Evolutionary conservation across 1,284 basidiomycete genomes (phyloP).

Genomic region (Cryptococcus sp.): DNA sequence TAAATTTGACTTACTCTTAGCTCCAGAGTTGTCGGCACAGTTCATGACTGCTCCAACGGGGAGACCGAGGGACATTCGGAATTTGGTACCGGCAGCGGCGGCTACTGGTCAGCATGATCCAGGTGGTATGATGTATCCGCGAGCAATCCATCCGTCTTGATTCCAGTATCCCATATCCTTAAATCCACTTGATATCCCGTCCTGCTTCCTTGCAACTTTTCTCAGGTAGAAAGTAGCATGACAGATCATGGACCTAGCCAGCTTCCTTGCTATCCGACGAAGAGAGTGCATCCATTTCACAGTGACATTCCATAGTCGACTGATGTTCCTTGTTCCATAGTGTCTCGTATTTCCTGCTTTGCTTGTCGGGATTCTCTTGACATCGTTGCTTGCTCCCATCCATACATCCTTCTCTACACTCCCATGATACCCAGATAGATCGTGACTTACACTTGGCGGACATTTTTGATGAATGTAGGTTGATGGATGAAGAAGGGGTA

Average conservation of each 20-base stretch:
- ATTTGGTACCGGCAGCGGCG: conserved; percentile 80
- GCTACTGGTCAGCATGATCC: conserved; percentile 28
- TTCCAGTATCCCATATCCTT: not conserved
- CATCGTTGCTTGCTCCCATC: not conserved
- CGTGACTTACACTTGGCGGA: conserved; percentile 39
- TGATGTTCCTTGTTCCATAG: not conserved
- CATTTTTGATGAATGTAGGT: conserved; percentile 21
- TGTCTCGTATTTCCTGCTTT: not conserved
- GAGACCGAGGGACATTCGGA: conserved; percentile 89
- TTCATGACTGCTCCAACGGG: conserved; percentile 98
- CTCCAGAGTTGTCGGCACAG: conserved; percentile 99
- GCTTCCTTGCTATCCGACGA: too few species aligned
- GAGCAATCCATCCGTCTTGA: not conserved
- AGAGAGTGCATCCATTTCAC: too few species aligned
- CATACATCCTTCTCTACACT: not conserved
- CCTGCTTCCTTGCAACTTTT: too few species aligned
- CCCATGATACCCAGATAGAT: not conserved
- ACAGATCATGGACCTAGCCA: too few species aligned
- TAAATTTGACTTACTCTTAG: conserved; percentile 68
- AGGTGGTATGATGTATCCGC: not conserved
- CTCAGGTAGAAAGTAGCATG: too few species aligned
- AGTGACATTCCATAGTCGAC: too few species aligned
- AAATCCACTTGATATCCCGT: not conserved
- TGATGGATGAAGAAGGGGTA: conserved; percentile 8
- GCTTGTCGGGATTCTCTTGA: not conserved